These are phyloP conservation scores for Raphanus hybrid DNA, from an alignment of 441 rosid genomes.

Conservation along the genomic window DNA sequence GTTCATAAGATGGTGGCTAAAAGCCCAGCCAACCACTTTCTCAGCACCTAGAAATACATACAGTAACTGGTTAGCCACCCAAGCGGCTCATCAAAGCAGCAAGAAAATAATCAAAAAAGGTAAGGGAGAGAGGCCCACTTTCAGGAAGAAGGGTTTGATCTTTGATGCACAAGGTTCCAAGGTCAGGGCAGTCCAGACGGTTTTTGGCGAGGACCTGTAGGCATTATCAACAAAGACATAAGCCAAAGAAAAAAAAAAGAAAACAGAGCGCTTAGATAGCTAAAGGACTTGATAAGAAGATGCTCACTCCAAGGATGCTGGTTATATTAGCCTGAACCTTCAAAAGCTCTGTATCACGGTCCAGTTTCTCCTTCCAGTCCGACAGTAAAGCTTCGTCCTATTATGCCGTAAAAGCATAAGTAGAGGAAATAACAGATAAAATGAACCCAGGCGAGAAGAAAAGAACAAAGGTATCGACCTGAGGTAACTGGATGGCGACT, in stretches of 20 bases:
- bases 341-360: slow-evolving; percentile 88
- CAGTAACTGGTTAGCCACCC: slow-evolving; percentile 24
- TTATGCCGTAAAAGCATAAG: slow-evolving; percentile 41
- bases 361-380: slow-evolving; percentile 98
- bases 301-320: slow-evolving; percentile 77
- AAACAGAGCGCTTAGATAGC: neutral
- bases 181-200: slow-evolving; percentile 81
- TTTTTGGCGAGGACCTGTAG: slow-evolving; percentile 58
- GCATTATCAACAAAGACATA: slow-evolving; percentile 26
- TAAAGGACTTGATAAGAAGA: slow-evolving; percentile 13
- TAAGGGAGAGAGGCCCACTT: slow-evolving; percentile 53
- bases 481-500: slow-evolving; percentile 92
- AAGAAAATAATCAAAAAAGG: slow-evolving; percentile 22
- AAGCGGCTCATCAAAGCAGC: neutral
- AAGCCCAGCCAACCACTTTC: slow-evolving; percentile 94
- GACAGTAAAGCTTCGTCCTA: slow-evolving; percentile 86
- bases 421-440: slow-evolving; percentile 8
- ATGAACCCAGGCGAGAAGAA: slow-evolving; percentile 14
- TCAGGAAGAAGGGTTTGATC: slow-evolving; percentile 83
- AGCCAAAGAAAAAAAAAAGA: neutral
- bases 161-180: slow-evolving; percentile 71
- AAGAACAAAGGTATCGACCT: slow-evolving; percentile 53
- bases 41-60: slow-evolving; percentile 68
- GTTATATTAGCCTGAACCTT: slow-evolving; percentile 79
- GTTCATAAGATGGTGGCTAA: slow-evolving; percentile 84